Base-by-base conservation (phyloP, 73 alveolate species). In the Halteria grandinella region DNA sequence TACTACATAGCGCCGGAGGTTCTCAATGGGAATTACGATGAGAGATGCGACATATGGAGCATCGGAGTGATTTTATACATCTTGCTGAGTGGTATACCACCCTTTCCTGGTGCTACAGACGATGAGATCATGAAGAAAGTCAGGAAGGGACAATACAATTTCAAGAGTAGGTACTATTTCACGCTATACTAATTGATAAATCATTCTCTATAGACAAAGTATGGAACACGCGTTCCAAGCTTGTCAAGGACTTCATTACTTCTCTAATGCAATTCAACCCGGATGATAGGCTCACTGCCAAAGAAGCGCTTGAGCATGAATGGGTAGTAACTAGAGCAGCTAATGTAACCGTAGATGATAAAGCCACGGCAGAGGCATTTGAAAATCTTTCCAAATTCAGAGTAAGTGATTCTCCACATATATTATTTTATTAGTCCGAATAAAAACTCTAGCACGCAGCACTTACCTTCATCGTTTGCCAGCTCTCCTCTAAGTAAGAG, bases 1-100 rank as follows among this genome's bases (percentile, higher is more conserved):
- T 90, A 82, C 54, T 90, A 90, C 70, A 86, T 90, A 64, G 97
- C 97, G 11, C 97, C 97, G 18, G 97, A 90, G 70, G 92, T 90
- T 0, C 28, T 87, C 28, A 11, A 36, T 24, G 78, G 64, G 17
- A 49, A 55, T 25, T 90, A 90, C 64, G 73, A 87, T 75, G 80
- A 91, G 69, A 84, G 82, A 79, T 83, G 94, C 43, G 97, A 91
- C 36, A 34, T 91, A 21, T 91, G 97, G 97, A 57, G 88, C 32
- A 52, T 79, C 34, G 97, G 97, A 10, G 97, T 88, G 1, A 91
- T 88, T 21, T 31, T 91, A 14, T 91, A 83, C 74, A 74, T 89
- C 18, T 72, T 91, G 72, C 85, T 91, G 33, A 66, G 95, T 27
- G 97, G 97, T 11, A 43, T 79, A n/a, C 97, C 97, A 11, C 97